Percentiles rank a stretch among this genome's conserved stretches.
Conservation (phyloP, 2,329 filamentous ascomycete genomes). For the Tolypocladium ophioglossoides region DNA sequence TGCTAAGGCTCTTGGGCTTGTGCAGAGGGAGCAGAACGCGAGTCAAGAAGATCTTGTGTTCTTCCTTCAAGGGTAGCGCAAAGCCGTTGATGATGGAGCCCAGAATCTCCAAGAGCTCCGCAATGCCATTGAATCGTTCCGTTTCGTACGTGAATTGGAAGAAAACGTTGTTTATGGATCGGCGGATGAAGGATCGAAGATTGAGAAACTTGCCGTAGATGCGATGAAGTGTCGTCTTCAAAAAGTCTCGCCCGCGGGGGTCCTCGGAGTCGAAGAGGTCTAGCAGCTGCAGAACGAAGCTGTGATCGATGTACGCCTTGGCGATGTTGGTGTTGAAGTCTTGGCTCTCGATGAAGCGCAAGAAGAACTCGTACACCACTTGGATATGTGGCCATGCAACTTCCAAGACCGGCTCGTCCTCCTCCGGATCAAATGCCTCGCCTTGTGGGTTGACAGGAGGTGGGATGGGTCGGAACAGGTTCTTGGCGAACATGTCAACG, state of each 20-base stretch:
- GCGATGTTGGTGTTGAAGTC: constrained; percentile 99
- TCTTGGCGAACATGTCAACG: constrained; percentile 99
- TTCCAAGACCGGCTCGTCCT: constrained; percentile 95
- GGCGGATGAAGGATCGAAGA: constrained; percentile 88
- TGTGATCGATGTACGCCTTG: constrained; percentile 97
- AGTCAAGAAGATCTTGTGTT: constrained; percentile 96
- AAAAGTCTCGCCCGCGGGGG: constrained; percentile 87
- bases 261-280: constrained; percentile 98
- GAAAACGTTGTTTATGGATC: constrained; percentile 99
- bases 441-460: constrained; percentile 96
- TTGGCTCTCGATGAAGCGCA: constrained; percentile 97
- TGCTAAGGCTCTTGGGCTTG: constrained; percentile 98
- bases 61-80: constrained; percentile 90
- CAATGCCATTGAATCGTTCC: constrained; percentile 96
- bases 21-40: constrained; percentile 86
- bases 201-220: constrained; percentile 99
- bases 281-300: constrained; percentile 92
- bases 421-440: constrained; percentile 95
- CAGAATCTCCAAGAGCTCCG: constrained; percentile 89
- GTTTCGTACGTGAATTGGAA: constrained; percentile 99
- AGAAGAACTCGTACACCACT: constrained; percentile 98
- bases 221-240: constrained; percentile 94
- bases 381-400: constrained; percentile 99
- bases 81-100: constrained; percentile 99
- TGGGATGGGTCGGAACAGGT: constrained; percentile 92